These are phyloP conservation scores for Pseudocercospora macadamiae DNA, from an alignment of 2,329 filamentous ascomycete species.

Conservation along the genomic window DNA sequence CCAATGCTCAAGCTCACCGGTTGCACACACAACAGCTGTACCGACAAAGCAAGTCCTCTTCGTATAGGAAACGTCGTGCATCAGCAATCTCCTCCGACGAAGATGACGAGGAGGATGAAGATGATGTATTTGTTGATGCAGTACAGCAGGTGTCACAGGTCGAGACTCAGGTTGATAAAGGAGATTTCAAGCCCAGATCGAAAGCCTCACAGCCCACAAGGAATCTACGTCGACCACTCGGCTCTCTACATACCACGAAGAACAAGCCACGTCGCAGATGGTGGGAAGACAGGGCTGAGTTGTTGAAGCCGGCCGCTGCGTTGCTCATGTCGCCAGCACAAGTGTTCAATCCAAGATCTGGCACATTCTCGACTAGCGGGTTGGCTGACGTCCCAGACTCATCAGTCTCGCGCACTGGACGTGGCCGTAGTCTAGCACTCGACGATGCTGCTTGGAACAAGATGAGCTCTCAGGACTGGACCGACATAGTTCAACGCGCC, in stretches of 20 bases:
- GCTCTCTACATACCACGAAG: constrained; percentile 11
- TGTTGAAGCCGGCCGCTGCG: constrained; percentile 2
- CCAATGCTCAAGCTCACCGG: constrained; percentile 12
- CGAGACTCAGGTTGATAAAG: constrained; percentile 28
- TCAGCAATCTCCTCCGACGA: neutral
- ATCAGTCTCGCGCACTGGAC: neutral
- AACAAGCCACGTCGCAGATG: constrained; percentile 8
- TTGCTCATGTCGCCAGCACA: constrained; percentile 21
- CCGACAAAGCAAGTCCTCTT: neutral
- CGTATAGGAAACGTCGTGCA: neutral
- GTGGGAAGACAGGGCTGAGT: constrained; percentile 12
- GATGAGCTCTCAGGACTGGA: neutral
- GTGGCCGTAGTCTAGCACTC: neutral
- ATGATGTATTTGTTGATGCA: constrained; percentile 3
- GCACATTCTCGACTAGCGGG: constrained; percentile 19
- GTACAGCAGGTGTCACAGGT: constrained; percentile 14
- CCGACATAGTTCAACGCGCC: constrained; percentile 3
- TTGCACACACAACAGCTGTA: constrained; percentile 15
- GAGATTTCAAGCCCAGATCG: constrained; percentile 17
- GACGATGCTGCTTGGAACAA: neutral
- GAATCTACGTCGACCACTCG: constrained; percentile 15
- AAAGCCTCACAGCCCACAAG: constrained; percentile 2
- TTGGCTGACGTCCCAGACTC: neutral
- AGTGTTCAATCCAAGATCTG: constrained; percentile 12
- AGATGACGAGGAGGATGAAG: constrained; percentile 8